phyloP scores from a whole-genome alignment of 2,329 filamentous ascomycete genomes.

The Sporothrix curviconia region DNA sequence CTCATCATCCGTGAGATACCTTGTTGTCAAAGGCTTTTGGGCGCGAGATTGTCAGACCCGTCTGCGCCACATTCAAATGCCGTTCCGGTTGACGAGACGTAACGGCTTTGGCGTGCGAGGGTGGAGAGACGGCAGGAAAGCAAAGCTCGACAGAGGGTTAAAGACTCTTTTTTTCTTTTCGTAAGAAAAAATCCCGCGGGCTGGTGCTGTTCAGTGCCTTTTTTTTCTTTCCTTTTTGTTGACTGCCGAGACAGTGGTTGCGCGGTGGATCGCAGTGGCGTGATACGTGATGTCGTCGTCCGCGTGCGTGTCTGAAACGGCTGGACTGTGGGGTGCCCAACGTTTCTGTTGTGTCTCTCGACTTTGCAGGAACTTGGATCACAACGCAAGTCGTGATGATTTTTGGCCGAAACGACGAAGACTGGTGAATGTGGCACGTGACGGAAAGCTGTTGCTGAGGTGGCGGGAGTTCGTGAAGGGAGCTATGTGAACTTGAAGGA shows the following conservation, averaged over 20 bases:
- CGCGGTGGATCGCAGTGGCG: slow-evolving; percentile 4
- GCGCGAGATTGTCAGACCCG: background rate
- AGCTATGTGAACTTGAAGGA: too few species aligned
- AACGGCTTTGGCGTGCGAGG: background rate
- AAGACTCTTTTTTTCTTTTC: background rate
- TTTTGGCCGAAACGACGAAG: background rate
- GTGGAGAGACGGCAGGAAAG: too few species aligned
- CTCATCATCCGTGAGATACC: slow-evolving; percentile 41
- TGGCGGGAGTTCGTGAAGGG: too few species aligned
- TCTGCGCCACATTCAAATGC: slow-evolving; percentile 16
- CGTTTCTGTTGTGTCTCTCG: background rate
- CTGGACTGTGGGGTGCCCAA: slow-evolving; percentile 1
- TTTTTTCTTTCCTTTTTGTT: too few species aligned
- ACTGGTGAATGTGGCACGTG: slow-evolving; percentile 4
- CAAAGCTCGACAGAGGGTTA: too few species aligned
- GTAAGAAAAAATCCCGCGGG: too few species aligned
- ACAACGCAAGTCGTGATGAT: background rate
- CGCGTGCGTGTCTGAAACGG: slow-evolving; percentile 14
- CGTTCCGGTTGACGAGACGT: slow-evolving; percentile 5
- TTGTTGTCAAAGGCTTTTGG: background rate
- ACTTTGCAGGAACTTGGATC: background rate
- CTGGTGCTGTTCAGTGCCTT: too few species aligned
- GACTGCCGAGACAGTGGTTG: background rate
- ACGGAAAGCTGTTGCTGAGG: slow-evolving; percentile 1
- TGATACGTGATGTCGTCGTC: slow-evolving; percentile 7